Conservation (phyloP, 108 stramenopile genomes). For the Nitzschia putrida region DNA sequence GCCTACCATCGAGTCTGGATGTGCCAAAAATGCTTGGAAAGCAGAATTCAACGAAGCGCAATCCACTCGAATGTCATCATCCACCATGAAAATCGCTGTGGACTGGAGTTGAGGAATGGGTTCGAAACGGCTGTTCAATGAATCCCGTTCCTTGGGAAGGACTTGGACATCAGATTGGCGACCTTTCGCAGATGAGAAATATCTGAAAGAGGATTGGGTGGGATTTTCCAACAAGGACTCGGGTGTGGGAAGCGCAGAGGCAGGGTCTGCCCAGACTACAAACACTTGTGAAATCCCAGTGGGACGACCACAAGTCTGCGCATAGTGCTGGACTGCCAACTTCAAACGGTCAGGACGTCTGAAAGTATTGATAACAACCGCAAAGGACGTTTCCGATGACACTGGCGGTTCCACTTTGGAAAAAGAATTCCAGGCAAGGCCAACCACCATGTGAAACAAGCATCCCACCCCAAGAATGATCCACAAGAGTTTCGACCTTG, state of each 20-base stretch:
- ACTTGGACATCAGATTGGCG: constrained; percentile 29
- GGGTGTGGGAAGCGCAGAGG: constrained; percentile 13
- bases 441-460: no score
- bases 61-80: constrained; percentile 61
- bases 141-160: constrained; percentile 43
- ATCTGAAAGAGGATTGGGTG: neutral
- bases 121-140: constrained; percentile 61
- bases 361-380: constrained; percentile 68
- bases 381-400: constrained; percentile 31
- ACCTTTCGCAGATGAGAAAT: neutral
- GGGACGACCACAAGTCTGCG: constrained; percentile 40
- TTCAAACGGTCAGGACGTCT: constrained; percentile 49
- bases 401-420: no score
- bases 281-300: constrained; percentile 47
- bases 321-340: constrained; percentile 57
- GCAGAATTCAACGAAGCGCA: constrained; percentile 43
- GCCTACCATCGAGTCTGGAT: constrained; percentile 59
- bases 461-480: no score
- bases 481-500: no score
- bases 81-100: constrained; percentile 65
- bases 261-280: constrained; percentile 59
- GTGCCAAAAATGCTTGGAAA: constrained; percentile 46
- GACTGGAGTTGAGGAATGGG: constrained; percentile 44
- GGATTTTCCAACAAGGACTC: constrained; percentile 41
- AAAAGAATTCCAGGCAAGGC: no score